Evolutionary conservation across 768 basidiomycete genomes (phyloP).

Genomic region (Lactarius vividus): DNA sequence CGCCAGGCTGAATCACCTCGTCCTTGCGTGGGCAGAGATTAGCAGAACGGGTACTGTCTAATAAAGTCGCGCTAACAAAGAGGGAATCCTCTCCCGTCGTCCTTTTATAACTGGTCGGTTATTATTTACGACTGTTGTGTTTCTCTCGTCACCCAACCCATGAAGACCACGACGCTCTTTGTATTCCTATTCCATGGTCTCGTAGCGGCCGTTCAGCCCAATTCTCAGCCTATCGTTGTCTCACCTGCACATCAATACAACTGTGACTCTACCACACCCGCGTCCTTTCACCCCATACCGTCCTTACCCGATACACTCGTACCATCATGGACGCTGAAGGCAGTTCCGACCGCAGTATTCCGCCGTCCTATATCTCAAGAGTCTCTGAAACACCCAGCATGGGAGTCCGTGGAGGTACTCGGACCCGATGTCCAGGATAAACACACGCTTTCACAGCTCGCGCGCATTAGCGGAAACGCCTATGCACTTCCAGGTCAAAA

Average conservation of each 20-base stretch:
- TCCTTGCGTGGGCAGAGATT: slow-evolving; percentile 38
- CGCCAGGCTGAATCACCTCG: slow-evolving; percentile 72
- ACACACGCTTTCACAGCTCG: slow-evolving; percentile 79
- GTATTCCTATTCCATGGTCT: neutral
- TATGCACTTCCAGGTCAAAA: slow-evolving; percentile 69
- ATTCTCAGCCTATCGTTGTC: slow-evolving; percentile 7
- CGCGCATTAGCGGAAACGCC: slow-evolving; percentile 85
- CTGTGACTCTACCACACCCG: neutral
- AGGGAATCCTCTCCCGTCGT: neutral
- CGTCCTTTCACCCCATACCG: slow-evolving; percentile 6
- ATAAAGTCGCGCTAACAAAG: slow-evolving; percentile 48
- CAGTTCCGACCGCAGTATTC: slow-evolving; percentile 56
- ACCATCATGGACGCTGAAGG: slow-evolving; percentile 38
- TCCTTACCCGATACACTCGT: slow-evolving; percentile 1
- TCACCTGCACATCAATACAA: slow-evolving; percentile 10
- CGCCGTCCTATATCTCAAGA: slow-evolving; percentile 55
- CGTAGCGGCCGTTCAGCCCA: neutral
- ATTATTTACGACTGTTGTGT: slow-evolving; percentile 24
- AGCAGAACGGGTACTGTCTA: slow-evolving; percentile 71
- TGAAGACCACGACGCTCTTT: neutral
- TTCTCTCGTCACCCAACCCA: neutral
- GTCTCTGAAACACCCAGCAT: slow-evolving; percentile 52
- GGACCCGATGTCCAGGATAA: slow-evolving; percentile 78
- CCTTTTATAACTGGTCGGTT: neutral
- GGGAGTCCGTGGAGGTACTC: slow-evolving; percentile 63